Evolutionary conservation across 495 filamentous ascomycete species (phyloP).

Genomic region (Amniculicola lignicola): DNA sequence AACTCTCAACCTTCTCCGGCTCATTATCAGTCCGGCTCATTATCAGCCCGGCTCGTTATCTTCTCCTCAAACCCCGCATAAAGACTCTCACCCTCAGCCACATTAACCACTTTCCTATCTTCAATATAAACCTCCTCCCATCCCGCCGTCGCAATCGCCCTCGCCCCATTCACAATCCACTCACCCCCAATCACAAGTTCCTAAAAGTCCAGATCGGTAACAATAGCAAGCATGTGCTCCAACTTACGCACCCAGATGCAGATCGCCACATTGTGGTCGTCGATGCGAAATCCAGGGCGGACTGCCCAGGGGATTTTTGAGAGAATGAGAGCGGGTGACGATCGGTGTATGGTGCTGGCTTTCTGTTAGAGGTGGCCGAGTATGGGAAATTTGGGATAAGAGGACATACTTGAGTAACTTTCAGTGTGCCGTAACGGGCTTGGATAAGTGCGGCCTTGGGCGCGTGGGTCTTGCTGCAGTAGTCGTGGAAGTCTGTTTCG

Average conservation of each 20-base stretch:
- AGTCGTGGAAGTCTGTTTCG: neutral
- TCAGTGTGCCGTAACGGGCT: neutral
- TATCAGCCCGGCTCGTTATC: no score
- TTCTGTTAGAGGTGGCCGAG: neutral
- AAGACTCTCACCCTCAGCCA: neutral
- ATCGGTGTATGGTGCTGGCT: constrained; percentile 2
- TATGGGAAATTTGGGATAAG: neutral
- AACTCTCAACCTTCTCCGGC: no score
- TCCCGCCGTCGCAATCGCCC: neutral
- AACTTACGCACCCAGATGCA: neutral
- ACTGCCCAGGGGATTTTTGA: neutral
- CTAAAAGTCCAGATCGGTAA: constrained; percentile 5
- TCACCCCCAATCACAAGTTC: neutral
- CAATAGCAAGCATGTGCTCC: neutral
- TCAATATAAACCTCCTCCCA: constrained; percentile 7
- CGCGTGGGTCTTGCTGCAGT: neutral
- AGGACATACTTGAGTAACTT: neutral
- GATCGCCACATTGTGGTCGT: neutral
- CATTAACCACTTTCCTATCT: neutral
- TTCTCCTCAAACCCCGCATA: neutral
- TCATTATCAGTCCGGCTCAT: no score
- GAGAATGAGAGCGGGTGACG: neutral
- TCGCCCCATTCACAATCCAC: neutral
- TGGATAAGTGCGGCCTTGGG: constrained; percentile 1
- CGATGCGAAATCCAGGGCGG: neutral